Evolutionary conservation across 495 filamentous ascomycete genomes (phyloP).

Genomic region (Coniosporium apollinis): DNA sequence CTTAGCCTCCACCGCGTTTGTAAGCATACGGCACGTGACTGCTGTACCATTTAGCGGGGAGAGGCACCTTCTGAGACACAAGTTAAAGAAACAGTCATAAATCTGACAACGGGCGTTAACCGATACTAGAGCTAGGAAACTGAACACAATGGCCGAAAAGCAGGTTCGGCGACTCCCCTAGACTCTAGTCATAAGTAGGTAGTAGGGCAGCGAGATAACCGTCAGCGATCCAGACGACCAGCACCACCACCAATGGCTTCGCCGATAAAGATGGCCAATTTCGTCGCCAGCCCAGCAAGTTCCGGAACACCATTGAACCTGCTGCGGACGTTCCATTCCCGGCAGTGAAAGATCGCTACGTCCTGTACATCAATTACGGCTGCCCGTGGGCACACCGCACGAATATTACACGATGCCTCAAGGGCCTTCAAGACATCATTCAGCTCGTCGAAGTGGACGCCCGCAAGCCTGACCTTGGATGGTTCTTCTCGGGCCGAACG

Average conservation of each 20-base stretch:
- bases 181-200: too few species aligned
- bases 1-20: too few species aligned
- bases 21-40: too few species aligned
- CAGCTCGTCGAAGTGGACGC: slow-evolving; percentile 48
- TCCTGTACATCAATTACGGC: slow-evolving; percentile 57
- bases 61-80: too few species aligned
- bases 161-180: too few species aligned
- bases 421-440: slow-evolving; percentile 59
- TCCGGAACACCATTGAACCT: slow-evolving; percentile 18
- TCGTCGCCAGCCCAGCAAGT: slow-evolving; percentile 10
- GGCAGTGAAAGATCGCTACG: slow-evolving; percentile 58
- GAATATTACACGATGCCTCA: slow-evolving; percentile 58
- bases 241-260: background rate
- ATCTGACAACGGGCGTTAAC: too few species aligned
- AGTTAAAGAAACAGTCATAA: too few species aligned
- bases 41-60: too few species aligned
- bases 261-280: slow-evolving; percentile 5
- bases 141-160: too few species aligned
- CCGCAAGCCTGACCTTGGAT: slow-evolving; percentile 44
- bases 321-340: slow-evolving; percentile 33
- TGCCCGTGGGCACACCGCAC: slow-evolving; percentile 79
- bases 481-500: slow-evolving; percentile 45
- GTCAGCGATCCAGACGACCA: too few species aligned
- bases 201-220: too few species aligned
- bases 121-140: too few species aligned